Evolutionary conservation across 805 yeast genomes (phyloP), one percentile per base, ranked within the genome.

Genomic region (Hanseniaspora pseudoguilliermondii): DNA sequence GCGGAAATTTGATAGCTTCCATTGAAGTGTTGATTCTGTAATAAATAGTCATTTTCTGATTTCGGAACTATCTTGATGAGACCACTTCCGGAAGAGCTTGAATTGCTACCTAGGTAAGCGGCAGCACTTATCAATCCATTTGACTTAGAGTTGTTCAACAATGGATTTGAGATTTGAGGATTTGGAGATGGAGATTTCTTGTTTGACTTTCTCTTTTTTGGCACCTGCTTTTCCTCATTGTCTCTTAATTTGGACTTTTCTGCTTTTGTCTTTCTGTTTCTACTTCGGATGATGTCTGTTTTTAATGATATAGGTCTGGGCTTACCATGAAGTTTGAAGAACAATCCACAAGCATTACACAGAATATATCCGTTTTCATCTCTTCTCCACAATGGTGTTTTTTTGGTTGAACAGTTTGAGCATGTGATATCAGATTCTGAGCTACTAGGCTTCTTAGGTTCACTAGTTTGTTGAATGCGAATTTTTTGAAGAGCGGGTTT

Each of bases 361-460:
- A 90, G 75, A 36, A 90, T 95, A 63, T 83, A 84, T 16, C 95
- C 95, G 11, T 86, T 80, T 64, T 89, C 96, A 69, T 90, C 96
- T 60, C 97, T 76, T 69, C 97, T 78, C 97, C 97, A 90, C 32
- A 90, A 73, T 0, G 97, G 97, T 2, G 97, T 90, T 1, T 93
- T 90, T 57, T 88, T 85, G 1, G 97, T 90, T 64, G 83, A 79
- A 71, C 97, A 90, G 69, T 90, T 90, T 62, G 84, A 86, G 68
- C 97, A 90, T 25, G 25, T 48, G 25, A 35, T 16, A 6, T 40
- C 40, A 11, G 23, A 21, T 11, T 49, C 34, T 10, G 21, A 15
- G 23, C n/a, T 27, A 23, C 16, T 49, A 20, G 43, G 43, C 5
- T 40, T 40, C 2, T 13, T 32, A 2, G 13, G 35, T 32, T 32